A percentile compares a stretch with the other conserved stretches of the same genome.
Conservation (phyloP, 345 rosid genomes). For the Pistacia vera region DNA sequence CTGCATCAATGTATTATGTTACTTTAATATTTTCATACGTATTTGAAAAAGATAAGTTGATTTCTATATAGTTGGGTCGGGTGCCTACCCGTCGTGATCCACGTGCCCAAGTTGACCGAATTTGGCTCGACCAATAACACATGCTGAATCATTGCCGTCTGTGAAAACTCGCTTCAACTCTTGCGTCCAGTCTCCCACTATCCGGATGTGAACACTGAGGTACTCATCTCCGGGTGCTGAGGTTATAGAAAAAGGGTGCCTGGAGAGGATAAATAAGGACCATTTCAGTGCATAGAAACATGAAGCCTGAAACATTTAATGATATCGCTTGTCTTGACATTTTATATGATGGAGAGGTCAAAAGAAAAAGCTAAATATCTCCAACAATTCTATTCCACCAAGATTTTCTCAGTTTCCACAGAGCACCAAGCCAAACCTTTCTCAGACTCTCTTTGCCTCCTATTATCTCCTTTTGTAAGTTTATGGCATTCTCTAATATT, state of each 20-base stretch:
- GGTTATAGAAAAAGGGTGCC: slow-evolving; percentile 96
- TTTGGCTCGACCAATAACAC: slow-evolving; percentile 59
- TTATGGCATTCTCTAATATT: background rate
- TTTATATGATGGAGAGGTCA: background rate
- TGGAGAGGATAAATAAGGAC: slow-evolving; percentile 20
- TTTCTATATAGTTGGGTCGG: no score
- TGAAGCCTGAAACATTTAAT: background rate
- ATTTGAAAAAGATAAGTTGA: background rate
- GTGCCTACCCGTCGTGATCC: slow-evolving; percentile 50
- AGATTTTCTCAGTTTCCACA: slow-evolving; percentile 82
- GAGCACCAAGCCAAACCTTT: slow-evolving; percentile 67
- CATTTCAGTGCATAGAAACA: background rate
- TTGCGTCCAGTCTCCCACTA: slow-evolving; percentile 92
- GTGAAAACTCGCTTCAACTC: slow-evolving; percentile 74
- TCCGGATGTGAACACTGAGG: slow-evolving; percentile 90
- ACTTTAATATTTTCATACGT: background rate
- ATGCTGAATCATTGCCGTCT: slow-evolving; percentile 52
- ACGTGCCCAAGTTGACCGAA: slow-evolving; percentile 45
- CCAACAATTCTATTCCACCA: slow-evolving; percentile 54
- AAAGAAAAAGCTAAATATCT: background rate
- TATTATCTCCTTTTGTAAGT: slow-evolving; percentile 67
- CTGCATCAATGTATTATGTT: slow-evolving; percentile 45
- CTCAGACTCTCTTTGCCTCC: slow-evolving; percentile 54
- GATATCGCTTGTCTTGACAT: background rate
- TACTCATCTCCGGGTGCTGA: slow-evolving; percentile 89